Percentiles rank a stretch among this genome's conserved stretches.
Evolutionary conservation across 768 basidiomycete species (phyloP).

Genomic region (Saitozyma podzolica): DNA sequence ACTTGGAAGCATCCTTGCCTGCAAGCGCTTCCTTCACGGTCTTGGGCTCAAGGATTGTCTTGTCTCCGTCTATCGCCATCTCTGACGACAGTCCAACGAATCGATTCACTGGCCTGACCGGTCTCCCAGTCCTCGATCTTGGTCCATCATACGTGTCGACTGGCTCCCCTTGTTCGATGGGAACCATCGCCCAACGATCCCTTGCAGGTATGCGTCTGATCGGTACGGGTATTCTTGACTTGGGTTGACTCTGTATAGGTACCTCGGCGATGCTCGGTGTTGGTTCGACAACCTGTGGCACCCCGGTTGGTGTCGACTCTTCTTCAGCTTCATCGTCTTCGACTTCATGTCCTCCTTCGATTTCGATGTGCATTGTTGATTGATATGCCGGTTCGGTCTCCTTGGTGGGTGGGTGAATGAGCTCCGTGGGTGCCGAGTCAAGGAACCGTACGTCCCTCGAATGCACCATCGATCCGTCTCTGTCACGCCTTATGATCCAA

Average conservation of each 20-base stretch:
- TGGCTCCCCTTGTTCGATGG: neutral
- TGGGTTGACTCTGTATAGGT: too few species aligned
- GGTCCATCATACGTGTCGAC: neutral
- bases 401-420: neutral
- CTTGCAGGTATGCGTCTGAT: too few species aligned
- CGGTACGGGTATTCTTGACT: too few species aligned
- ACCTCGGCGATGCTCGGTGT: neutral
- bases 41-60: slow-evolving; percentile 10
- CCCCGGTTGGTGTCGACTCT: neutral
- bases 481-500: neutral
- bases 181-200: too few species aligned
- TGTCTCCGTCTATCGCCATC: neutral
- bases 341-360: neutral
- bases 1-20: slow-evolving; percentile 22
- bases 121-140: neutral
- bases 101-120: neutral
- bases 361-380: neutral
- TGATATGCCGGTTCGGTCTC: neutral
- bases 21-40: slow-evolving; percentile 26
- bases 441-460: neutral
- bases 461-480: neutral
- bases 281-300: neutral
- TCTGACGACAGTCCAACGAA: neutral
- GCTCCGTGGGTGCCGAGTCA: neutral
- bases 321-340: neutral